These are phyloP conservation scores for Smithsoniella earleae DNA, from an alignment of 163 green algal species.

Conservation along the genomic window DNA sequence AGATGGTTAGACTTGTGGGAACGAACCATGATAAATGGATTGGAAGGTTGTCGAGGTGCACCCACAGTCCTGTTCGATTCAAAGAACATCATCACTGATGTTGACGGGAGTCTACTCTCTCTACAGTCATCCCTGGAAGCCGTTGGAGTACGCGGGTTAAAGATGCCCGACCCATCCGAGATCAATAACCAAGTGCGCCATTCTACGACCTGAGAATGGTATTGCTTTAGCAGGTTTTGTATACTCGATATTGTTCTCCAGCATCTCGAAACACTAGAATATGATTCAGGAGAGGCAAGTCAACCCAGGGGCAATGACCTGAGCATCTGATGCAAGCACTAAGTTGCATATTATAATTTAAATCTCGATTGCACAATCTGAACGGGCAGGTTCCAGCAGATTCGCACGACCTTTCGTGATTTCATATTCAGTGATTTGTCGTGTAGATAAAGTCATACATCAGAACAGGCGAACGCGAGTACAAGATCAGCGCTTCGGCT, in stretches of 20 bases:
- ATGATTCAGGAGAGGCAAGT: too few species aligned
- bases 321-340: too few species aligned
- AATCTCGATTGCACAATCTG: too few species aligned
- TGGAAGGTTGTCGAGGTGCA: neutral
- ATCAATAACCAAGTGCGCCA: neutral
- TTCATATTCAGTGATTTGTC: too few species aligned
- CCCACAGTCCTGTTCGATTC: slow-evolving; percentile 10
- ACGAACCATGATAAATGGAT: neutral
- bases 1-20: slow-evolving; percentile 22
- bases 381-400: too few species aligned
- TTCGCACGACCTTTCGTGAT: too few species aligned
- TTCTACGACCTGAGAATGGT: too few species aligned
- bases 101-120: neutral
- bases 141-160: neutral
- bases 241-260: too few species aligned
- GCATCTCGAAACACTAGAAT: too few species aligned
- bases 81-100: slow-evolving; percentile 27
- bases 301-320: too few species aligned
- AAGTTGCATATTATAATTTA: too few species aligned
- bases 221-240: too few species aligned
- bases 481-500: slow-evolving; percentile 7
- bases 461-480: slow-evolving; percentile 13
- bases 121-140: neutral
- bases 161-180: neutral
- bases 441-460: slow-evolving; percentile 11